Base-by-base conservation (phyloP, 208 protist species). In the Crithidia expoeki region DNA sequence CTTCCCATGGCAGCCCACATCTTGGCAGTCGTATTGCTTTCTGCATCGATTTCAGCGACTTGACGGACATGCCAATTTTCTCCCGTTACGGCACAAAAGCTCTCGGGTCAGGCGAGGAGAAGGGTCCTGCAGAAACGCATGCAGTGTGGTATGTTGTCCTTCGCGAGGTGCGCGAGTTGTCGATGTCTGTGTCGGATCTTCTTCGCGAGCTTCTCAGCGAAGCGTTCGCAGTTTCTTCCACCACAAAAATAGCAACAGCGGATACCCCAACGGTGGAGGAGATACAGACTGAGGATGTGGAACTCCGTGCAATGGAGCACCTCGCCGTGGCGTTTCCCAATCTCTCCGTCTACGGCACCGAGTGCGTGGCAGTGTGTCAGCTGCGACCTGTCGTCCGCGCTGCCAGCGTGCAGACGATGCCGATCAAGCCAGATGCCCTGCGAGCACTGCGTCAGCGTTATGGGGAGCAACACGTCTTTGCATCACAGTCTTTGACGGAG, bases 11-110 rank as follows among this genome's bases (percentile, higher is more conserved):
- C 49, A 47, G 42, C 11, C 49, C 53, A 6, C 68, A 60, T 27
- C 60, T 90, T 17, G 58, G 76, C 1, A 30, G 65, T 10, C 66
- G 84, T 71, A 65, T 92, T 58, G 77, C 86, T 25, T 94, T 94
- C 72, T 94, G 89, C 69, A 91, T 92, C 38, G 83, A 92, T 62
- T 92, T 88, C 32, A 38, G 46, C 30, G 89, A 94, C 71, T 68
- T 92, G 14, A 55, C 66, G 16, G 72, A 83, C 23, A 76, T 88
- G 73, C 80, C 59, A 23, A 73, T 90, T 49, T 94, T 94, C 58
- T 34, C 40, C 6, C 72, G 66, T 38, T 62, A 83, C 51, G 62
- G 61, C 23, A 42, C 23, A 7, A 46, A 4, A 10, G 25, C 51
- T 19, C 10, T 28, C 11, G 4, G 30, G 36, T n/a, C 34, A 10